Percentiles rank a stretch among this genome's conserved stretches.
phyloP scores from a whole-genome alignment of 148 eudicot genomes.

The Rhododendron ovatum region DNA sequence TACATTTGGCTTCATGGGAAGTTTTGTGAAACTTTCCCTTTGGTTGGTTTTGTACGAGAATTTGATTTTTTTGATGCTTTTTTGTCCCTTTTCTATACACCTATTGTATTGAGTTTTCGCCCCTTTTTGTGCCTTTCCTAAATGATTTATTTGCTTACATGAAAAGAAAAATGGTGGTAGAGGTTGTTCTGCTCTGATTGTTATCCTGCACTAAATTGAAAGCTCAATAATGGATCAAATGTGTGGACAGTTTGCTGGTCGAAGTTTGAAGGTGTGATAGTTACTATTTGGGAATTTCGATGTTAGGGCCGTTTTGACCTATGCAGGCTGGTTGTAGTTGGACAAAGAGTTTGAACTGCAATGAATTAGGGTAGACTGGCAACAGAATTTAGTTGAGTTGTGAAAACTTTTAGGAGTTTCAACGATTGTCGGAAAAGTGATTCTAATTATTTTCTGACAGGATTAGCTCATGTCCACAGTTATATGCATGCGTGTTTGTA shows the following conservation, averaged over 20 bases:
- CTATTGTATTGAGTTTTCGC: not conserved
- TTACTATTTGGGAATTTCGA: not conserved
- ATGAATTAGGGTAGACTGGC: not conserved
- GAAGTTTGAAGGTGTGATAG: not conserved
- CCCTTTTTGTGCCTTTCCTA: not conserved
- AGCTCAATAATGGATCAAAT: not conserved
- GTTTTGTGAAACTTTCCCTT: not conserved
- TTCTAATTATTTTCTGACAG: not conserved
- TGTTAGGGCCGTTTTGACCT: not conserved
- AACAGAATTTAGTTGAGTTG: not conserved
- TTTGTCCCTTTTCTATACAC: not conserved
- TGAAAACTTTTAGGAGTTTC: not conserved
- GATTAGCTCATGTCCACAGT: not conserved
- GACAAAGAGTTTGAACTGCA: not conserved
- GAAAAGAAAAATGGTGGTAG: not conserved
- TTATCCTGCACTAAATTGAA: not conserved
- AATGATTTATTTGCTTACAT: not conserved
- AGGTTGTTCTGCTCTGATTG: not conserved
- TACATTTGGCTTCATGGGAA: constrained; percentile 15
- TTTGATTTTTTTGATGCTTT: not conserved
- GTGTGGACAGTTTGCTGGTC: not conserved
- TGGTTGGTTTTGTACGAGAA: not conserved
- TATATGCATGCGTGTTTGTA: not conserved
- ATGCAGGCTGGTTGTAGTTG: not conserved
- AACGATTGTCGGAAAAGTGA: not conserved